Evolutionary conservation across 2,329 filamentous ascomycete species (phyloP).

Genomic region (Sphaerostilbella broomeana): DNA sequence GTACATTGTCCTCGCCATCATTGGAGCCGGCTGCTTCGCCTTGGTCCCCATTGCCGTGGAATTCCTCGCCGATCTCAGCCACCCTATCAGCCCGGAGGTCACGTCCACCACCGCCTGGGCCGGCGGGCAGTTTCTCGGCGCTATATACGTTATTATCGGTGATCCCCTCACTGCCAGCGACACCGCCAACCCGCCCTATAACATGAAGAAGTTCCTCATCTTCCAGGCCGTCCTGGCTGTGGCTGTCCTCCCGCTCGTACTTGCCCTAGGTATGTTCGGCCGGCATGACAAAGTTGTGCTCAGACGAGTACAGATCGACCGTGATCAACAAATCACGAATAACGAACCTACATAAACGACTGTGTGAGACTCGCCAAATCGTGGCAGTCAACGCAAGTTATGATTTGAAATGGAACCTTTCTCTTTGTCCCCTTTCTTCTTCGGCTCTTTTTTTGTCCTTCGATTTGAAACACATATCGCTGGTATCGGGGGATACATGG

Average conservation of each 20-base stretch:
- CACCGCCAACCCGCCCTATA: conserved; percentile 51
- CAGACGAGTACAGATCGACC: conserved; percentile 40
- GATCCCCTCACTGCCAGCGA: conserved; percentile 59
- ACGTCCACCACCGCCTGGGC: conserved; percentile 79
- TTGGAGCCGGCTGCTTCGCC: conserved; percentile 74
- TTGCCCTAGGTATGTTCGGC: conserved; percentile 67
- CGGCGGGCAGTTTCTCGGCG: conserved; percentile 79
- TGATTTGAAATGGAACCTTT: neutral
- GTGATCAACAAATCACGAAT: no score
- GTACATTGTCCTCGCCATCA: conserved; percentile 65
- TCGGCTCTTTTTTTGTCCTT: no score
- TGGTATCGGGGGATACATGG: no score
- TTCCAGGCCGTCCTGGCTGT: conserved; percentile 70
- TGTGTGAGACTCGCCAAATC: no score
- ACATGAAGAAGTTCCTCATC: conserved; percentile 70
- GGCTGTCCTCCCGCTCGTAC: conserved; percentile 57
- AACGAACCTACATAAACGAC: no score
- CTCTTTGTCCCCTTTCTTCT: no score
- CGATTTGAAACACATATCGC: no score
- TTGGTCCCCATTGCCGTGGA: conserved; percentile 82
- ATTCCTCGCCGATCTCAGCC: conserved; percentile 78
- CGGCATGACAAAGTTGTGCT: conserved; percentile 43
- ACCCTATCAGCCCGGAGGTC: conserved; percentile 80
- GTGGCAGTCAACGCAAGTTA: neutral
- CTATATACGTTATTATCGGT: conserved; percentile 75